These are phyloP conservation scores for Hyphodiscus sp. DNA, from an alignment of 2,329 filamentous ascomycete genomes.

Conservation along the genomic window DNA sequence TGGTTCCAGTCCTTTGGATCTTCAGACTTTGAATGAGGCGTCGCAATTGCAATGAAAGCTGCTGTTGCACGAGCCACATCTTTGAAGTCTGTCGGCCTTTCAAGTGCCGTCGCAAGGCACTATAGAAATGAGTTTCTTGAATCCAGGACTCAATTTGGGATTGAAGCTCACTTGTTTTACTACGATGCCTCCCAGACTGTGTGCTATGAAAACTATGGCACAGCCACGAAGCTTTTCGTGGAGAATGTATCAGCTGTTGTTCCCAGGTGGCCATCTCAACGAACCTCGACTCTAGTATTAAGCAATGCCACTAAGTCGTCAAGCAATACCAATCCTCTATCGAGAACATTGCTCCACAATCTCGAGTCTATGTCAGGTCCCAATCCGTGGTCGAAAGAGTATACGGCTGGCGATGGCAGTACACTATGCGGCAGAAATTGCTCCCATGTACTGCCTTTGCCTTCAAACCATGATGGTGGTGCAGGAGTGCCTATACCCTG, in stretches of 20 bases:
- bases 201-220: not conserved
- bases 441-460: too few relatives aligned
- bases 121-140: not conserved
- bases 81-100: not conserved
- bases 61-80: not conserved
- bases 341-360: too few relatives aligned
- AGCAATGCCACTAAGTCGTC: too few relatives aligned
- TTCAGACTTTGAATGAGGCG: not conserved
- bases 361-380: too few relatives aligned
- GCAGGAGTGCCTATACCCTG: not conserved
- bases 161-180: not conserved
- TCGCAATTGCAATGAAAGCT: not conserved
- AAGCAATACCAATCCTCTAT: too few relatives aligned
- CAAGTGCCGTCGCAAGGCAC: not conserved
- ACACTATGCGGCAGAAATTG: too few relatives aligned
- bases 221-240: not conserved
- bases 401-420: too few relatives aligned
- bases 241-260: not conserved
- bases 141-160: not conserved
- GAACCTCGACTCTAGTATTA: not conserved
- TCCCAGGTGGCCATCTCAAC: not conserved
- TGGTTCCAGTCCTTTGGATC: not conserved
- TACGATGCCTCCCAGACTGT: not conserved
- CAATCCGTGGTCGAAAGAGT: too few relatives aligned
- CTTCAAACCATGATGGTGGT: too few relatives aligned